These are phyloP conservation scores for Phytophthora quininea DNA, from an alignment of 352 stramenopile species.

Conservation along the genomic window DNA sequence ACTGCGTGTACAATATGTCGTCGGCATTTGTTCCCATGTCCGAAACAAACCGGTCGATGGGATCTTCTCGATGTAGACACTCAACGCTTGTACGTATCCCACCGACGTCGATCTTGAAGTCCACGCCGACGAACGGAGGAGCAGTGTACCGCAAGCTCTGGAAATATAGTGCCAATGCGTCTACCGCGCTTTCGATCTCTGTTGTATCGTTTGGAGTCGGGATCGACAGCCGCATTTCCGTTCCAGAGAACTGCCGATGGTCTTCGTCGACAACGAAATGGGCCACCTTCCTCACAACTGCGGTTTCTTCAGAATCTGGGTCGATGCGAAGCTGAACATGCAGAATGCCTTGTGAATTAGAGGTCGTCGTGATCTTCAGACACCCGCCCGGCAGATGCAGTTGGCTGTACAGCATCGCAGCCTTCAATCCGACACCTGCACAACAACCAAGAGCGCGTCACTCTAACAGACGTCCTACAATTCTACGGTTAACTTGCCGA, in stretches of 20 bases:
- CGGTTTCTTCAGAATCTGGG: constrained; percentile 57
- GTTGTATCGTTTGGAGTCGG: constrained; percentile 39
- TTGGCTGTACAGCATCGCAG: constrained; percentile 78
- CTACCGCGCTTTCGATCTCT: constrained; percentile 54
- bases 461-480: background rate
- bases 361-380: constrained; percentile 71
- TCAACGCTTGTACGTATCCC: constrained; percentile 43
- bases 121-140: constrained; percentile 53
- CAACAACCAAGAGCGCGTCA: constrained; percentile 1
- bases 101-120: constrained; percentile 63
- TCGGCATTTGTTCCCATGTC: constrained; percentile 46
- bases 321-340: constrained; percentile 77
- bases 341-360: constrained; percentile 63
- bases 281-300: constrained; percentile 60
- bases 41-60: constrained; percentile 63
- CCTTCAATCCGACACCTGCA: constrained; percentile 77
- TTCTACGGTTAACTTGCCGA: constrained; percentile 35
- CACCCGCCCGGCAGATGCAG: constrained; percentile 40
- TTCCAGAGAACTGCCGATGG: constrained; percentile 77
- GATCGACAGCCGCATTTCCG: constrained; percentile 74
- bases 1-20: constrained; percentile 53
- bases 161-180: constrained; percentile 70
- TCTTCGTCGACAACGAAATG: constrained; percentile 67
- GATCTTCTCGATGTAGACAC: constrained; percentile 42
- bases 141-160: constrained; percentile 69